Evolutionary conservation across 2,329 filamentous ascomycete genomes (phyloP), one percentile per base, ranked within the genome.

Genomic region (Corinectria fuckeliana): DNA sequence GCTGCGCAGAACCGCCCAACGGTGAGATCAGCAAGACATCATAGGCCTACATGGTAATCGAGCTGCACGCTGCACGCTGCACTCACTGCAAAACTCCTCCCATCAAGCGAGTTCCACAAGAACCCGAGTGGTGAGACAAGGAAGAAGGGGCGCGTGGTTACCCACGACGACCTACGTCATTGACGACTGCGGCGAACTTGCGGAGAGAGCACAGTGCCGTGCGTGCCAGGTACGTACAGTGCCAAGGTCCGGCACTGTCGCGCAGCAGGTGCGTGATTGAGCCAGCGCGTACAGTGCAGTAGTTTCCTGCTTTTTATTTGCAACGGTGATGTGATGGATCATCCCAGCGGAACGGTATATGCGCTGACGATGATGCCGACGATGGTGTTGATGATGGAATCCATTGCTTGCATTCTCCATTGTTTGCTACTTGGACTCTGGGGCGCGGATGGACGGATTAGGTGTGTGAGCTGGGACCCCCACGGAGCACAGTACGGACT

Each of bases 141-240:
- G 50, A 65, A 67, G 64, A 67, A 69, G 66, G 66, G 54, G 64
- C 55, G 61, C 66, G 58, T 69, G 64, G 66, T 69, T 69, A n/a
- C 60, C 66, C 64, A 59, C 65, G 66, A 66, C 66, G 64, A 69
- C 64, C 49, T 69, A 69, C 66, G 66, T 69, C 66, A 69, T 69
- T 69, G 60, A 60, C 42, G 56, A 68, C 60, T 26, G 41, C 21
- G 41, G 41, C 23, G 41, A 44, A 21, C 4, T 44, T 25, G 58
- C 59, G 52, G 41, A 59, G 28, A 25, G 20, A 42, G 39, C 20
- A 11, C 18, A 25, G 39, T 42, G 39, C 39, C 39, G 21, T 21
- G 39, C 39, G 10, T 23, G n/a, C 34, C 13, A 38, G 6, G 34
- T 7, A 38, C 34, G 14, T n/a, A 16, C 14, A n/a, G 28, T 9